These are phyloP conservation scores for Conticribra weissflogii DNA, from an alignment of 108 stramenopile species.

Conservation along the genomic window DNA sequence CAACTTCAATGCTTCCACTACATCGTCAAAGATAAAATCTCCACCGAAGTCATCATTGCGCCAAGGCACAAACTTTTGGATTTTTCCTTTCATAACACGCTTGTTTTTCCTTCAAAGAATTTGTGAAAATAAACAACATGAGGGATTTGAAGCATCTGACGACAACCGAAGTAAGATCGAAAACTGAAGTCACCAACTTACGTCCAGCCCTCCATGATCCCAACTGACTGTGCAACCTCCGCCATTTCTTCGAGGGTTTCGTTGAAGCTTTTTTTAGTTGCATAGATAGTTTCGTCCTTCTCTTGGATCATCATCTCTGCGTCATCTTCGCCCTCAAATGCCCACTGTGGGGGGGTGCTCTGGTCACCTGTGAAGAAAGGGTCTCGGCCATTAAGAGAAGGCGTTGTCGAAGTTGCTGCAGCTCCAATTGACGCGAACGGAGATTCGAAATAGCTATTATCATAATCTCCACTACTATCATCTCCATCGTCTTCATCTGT, in stretches of 20 bases:
- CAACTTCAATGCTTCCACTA: constrained; percentile 81
- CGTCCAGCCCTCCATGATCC: constrained; percentile 67
- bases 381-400: constrained; percentile 25
- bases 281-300: constrained; percentile 54
- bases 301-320: constrained; percentile 39
- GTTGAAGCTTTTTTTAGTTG: constrained; percentile 50
- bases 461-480: constrained; percentile 36
- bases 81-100: constrained; percentile 68
- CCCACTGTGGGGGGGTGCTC: constrained; percentile 70
- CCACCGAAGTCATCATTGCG: constrained; percentile 90
- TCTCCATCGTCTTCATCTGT: constrained; percentile 38
- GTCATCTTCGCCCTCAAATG: constrained; percentile 57
- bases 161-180: not conserved
- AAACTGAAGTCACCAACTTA: constrained; percentile 30
- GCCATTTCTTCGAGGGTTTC: constrained; percentile 66
- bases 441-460: constrained; percentile 22
- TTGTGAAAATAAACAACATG: not conserved
- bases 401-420: constrained; percentile 7
- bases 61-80: constrained; percentile 77
- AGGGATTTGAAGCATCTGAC: not conserved
- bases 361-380: constrained; percentile 50
- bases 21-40: constrained; percentile 88
- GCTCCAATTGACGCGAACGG: constrained; percentile 31
- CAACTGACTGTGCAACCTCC: constrained; percentile 64
- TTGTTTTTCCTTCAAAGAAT: constrained; percentile 43